Percentiles rank a stretch among this genome's conserved stretches.
phyloP scores from a whole-genome alignment of 257 asterid genomes.

The Capsicum rhomboideum region DNA sequence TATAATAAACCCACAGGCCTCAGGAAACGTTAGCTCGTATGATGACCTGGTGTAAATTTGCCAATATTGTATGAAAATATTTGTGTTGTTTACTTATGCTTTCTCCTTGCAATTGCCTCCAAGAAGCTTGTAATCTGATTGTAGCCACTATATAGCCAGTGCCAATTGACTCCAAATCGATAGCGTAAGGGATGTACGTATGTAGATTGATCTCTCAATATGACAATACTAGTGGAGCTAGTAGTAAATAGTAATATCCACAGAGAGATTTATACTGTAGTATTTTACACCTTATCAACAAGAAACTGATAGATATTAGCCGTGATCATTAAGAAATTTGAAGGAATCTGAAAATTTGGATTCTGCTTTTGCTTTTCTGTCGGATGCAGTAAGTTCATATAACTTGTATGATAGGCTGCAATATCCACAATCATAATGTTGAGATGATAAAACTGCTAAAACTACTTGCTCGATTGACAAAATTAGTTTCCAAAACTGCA shows the following conservation, averaged over 20 bases:
- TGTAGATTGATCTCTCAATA: neutral
- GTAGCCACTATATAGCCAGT: neutral
- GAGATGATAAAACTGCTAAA: too few species aligned
- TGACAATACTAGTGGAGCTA: neutral
- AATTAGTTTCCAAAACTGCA: too few species aligned
- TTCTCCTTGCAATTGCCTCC: neutral
- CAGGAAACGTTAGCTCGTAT: neutral
- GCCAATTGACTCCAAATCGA: neutral
- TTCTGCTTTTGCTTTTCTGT: neutral
- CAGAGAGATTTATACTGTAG: neutral
- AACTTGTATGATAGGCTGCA: too few species aligned
- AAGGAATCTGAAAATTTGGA: neutral
- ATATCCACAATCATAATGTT: too few species aligned
- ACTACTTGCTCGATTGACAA: too few species aligned
- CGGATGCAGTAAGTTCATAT: neutral
- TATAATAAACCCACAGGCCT: neutral
- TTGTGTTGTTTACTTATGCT: neutral
- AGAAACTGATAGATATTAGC: neutral
- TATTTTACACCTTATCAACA: neutral
- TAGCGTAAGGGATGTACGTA: neutral
- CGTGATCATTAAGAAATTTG: neutral
- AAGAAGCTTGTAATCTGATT: neutral
- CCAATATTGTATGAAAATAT: neutral
- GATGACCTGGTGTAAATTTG: neutral
- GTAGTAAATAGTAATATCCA: neutral